Evolutionary conservation across 106 monocot species (phyloP).

Genomic region (Iris macrosiphon): DNA sequence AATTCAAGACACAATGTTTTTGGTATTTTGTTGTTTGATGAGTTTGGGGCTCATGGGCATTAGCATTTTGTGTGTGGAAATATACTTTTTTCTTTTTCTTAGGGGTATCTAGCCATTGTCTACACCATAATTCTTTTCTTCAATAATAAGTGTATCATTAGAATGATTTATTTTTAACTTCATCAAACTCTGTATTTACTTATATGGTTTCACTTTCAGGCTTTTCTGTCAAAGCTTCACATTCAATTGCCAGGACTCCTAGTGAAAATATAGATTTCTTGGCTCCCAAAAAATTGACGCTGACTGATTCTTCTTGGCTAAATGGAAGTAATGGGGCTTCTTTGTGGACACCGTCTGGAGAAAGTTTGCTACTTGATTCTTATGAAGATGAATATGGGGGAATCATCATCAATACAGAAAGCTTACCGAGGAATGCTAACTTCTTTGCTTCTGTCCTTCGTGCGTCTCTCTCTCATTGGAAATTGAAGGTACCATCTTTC

Average conservation of each 20-base stretch:
- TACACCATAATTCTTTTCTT: neutral
- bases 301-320: conserved; percentile 9
- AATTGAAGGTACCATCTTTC: conserved; percentile 26
- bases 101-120: neutral
- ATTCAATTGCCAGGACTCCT: conserved; percentile 15
- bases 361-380: conserved; percentile 45
- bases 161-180: neutral
- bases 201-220: conserved; percentile 18
- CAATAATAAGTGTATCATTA: neutral
- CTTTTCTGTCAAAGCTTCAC: conserved; percentile 18
- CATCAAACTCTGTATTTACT: too few relatives aligned
- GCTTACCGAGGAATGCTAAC: conserved; percentile 39
- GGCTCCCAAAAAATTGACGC: conserved; percentile 6
- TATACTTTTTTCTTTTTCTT: too few relatives aligned
- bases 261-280: conserved; percentile 19
- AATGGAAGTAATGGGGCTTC: conserved; percentile 8
- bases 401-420: conserved; percentile 47
- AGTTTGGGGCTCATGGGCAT: neutral
- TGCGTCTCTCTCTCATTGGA: conserved; percentile 64
- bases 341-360: conserved; percentile 9
- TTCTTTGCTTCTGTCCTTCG: conserved; percentile 41
- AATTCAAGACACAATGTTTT: neutral
- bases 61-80: neutral
- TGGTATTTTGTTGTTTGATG: neutral
- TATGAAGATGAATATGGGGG: conserved; percentile 85